Evolutionary conservation across 176 grass and related monocot genomes (phyloP).

Genomic region (Phoenix roebelenii): DNA sequence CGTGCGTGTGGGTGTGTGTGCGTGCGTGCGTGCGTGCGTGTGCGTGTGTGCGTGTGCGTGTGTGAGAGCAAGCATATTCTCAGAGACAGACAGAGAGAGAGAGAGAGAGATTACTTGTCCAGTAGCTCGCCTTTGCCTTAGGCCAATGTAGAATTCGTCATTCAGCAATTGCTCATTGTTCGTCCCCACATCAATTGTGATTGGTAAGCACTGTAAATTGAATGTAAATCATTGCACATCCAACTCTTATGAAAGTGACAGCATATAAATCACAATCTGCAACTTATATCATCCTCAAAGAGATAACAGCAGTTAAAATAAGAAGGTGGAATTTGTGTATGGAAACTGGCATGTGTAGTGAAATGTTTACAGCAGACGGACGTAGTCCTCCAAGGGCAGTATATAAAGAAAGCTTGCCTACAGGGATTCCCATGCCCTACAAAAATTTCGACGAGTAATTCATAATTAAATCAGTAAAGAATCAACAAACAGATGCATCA

Average conservation of each 20-base stretch:
- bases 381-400: conserved; percentile 93
- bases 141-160: conserved; percentile 88
- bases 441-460: conserved; percentile 27
- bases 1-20: too few relatives aligned
- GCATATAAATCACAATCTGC: too few relatives aligned
- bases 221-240: too few relatives aligned
- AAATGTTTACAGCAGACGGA: conserved; percentile 72
- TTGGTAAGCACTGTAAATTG: conserved; percentile 78
- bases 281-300: too few relatives aligned
- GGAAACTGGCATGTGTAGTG: too few relatives aligned
- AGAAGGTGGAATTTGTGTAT: too few relatives aligned
- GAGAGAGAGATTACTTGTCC: conserved; percentile 38
- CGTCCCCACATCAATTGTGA: conserved; percentile 95
- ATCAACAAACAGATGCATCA: neutral
- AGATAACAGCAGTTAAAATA: too few relatives aligned
- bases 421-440: conserved; percentile 98
- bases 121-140: conserved; percentile 77
- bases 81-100: neutral
- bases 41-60: too few relatives aligned
- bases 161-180: conserved; percentile 74
- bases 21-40: too few relatives aligned
- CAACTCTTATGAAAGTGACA: too few relatives aligned
- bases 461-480: neutral
- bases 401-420: conserved; percentile 91
- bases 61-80: too few relatives aligned